Conservation (phyloP, 768 basidiomycete species). For the Phlebiopsis flavidoalba region DNA sequence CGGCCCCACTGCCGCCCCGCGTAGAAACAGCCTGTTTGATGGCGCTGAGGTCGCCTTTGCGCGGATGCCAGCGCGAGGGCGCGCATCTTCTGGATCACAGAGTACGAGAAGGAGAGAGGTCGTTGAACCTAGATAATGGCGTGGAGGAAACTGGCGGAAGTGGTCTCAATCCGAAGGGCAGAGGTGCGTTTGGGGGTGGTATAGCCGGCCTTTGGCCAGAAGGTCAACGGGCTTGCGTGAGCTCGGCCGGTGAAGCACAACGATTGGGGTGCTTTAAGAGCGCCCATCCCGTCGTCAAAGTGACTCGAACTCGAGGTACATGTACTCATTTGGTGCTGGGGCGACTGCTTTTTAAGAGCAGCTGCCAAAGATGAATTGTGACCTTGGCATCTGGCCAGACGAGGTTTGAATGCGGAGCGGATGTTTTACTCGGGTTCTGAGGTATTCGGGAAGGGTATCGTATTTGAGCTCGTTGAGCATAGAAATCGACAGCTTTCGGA, state of each 20-base stretch:
- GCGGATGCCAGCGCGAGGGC: not conserved
- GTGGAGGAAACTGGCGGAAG: not conserved
- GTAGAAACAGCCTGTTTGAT: not conserved
- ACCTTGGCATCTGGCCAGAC: not conserved
- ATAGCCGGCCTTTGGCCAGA: not conserved
- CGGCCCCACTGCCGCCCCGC: not conserved
- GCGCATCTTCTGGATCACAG: not conserved
- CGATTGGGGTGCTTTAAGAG: not conserved
- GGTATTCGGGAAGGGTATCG: not conserved
- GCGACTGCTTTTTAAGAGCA: not conserved
- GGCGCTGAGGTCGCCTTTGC: not conserved
- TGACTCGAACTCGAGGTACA: not conserved
- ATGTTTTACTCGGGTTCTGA: not conserved
- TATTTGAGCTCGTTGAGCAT: not conserved
- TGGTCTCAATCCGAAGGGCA: not conserved
- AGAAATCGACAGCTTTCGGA: conserved; percentile 26
- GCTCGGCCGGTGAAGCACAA: not conserved
- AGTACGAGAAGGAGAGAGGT: not conserved
- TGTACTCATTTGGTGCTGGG: not conserved
- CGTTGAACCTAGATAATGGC: not conserved
- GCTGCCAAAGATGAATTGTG: not conserved
- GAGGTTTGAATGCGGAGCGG: not conserved
- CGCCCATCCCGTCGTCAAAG: not conserved
- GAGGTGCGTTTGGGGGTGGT: not conserved
- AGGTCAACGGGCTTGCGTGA: not conserved